phyloP scores from a whole-genome alignment of 2,329 filamentous ascomycete genomes.

The Ceratocystis cacaofunesta region DNA sequence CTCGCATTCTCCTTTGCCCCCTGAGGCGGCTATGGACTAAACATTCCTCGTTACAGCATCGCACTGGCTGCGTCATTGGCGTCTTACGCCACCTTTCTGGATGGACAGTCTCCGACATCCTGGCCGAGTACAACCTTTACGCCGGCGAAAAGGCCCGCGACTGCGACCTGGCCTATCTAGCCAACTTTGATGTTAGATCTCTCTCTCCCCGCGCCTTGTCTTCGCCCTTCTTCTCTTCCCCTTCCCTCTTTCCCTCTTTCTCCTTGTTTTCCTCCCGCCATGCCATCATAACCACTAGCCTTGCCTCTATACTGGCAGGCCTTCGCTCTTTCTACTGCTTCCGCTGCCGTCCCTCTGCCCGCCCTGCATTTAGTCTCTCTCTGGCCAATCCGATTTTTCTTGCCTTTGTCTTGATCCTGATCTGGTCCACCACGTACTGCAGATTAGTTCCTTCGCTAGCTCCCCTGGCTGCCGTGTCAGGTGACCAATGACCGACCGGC shows the following conservation, averaged over 20 bases:
- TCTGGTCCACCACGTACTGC: conserved; percentile 12
- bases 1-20: background rate
- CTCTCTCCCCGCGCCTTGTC: background rate
- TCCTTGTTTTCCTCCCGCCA: no score
- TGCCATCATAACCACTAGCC: background rate
- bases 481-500: background rate
- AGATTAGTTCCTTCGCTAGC: conserved; percentile 5
- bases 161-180: conserved; percentile 45
- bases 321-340: background rate
- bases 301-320: background rate
- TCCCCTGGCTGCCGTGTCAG: background rate
- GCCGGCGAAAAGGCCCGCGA: conserved; percentile 46
- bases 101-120: conserved; percentile 45
- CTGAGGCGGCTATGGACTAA: background rate
- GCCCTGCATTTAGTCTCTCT: no score
- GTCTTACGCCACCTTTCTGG: conserved; percentile 60
- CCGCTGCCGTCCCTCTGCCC: conserved; percentile 17
- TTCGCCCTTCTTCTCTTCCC: background rate
- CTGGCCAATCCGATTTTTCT: conserved; percentile 1
- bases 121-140: conserved; percentile 61
- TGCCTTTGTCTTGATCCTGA: conserved; percentile 12
- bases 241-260: background rate
- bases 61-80: conserved; percentile 78
- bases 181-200: conserved; percentile 29
- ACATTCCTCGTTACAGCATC: conserved; percentile 39